A percentile compares a stretch with the other conserved stretches of the same genome.
Evolutionary conservation across 345 rosid genomes (phyloP).

Genomic region (Punica granatum): DNA sequence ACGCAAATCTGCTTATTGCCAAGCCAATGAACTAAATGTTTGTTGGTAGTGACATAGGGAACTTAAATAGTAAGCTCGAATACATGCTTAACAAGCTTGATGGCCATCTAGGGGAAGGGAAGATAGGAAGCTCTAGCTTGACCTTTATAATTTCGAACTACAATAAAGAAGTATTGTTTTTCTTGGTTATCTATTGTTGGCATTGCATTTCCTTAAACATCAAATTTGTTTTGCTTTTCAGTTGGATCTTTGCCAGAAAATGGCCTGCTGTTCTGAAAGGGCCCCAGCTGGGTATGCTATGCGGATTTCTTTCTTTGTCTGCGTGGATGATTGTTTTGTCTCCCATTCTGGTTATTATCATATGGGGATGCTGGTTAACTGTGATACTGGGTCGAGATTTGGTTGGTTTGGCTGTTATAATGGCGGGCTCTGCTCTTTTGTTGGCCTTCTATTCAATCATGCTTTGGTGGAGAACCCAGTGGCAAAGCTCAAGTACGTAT

Average conservation of each 20-base stretch:
- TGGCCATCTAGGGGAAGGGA: background rate
- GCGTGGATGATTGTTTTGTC: slow-evolving; percentile 84
- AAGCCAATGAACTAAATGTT: too few relatives aligned
- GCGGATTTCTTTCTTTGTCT: slow-evolving; percentile 57
- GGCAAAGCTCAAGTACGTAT: slow-evolving; percentile 97
- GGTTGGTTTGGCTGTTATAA: slow-evolving; percentile 87
- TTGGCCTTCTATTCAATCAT: slow-evolving; percentile 96
- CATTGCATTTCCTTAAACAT: slow-evolving; percentile 5
- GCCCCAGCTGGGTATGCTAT: slow-evolving; percentile 67
- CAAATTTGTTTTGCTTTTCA: slow-evolving; percentile 27
- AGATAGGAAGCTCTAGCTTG: background rate
- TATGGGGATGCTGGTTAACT: slow-evolving; percentile 88
- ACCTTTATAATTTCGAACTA: background rate
- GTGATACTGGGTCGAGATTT: slow-evolving; percentile 70
- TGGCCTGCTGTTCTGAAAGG: slow-evolving; percentile 90
- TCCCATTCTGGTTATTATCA: slow-evolving; percentile 71
- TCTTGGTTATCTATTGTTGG: background rate
- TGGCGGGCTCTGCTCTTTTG: slow-evolving; percentile 96
- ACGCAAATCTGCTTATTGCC: too few relatives aligned
- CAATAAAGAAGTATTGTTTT: background rate
- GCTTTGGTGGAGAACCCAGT: slow-evolving; percentile 99
- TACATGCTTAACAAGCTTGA: background rate
- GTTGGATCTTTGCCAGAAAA: slow-evolving; percentile 98
- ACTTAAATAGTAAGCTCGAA: background rate
- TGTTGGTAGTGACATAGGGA: background rate